Percentiles rank a stretch among this genome's conserved stretches.
These are phyloP conservation scores for Aureobasidium sp. DNA, from an alignment of 2,329 filamentous ascomycete species.

Conservation along the genomic window DNA sequence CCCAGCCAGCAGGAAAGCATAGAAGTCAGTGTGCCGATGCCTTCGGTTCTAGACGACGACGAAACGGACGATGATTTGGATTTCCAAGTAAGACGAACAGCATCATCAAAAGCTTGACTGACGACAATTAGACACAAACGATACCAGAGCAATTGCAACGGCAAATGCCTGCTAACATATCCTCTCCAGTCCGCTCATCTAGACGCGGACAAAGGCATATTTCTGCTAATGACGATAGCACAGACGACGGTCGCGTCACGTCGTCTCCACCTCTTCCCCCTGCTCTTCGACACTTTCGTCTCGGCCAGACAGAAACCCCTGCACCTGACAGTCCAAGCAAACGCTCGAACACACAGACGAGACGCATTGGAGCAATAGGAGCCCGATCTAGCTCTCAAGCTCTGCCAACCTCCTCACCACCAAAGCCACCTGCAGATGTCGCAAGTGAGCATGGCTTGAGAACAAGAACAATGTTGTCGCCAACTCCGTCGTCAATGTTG, in stretches of 20 bases:
- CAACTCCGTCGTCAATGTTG: background rate
- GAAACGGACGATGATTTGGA: slow-evolving; percentile 13
- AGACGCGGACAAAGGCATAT: background rate
- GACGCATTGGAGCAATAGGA: slow-evolving; percentile 3
- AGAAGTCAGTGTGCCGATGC: slow-evolving; percentile 1
- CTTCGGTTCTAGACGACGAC: background rate
- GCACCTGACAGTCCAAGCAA: slow-evolving; percentile 3
- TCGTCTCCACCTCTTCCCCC: slow-evolving; percentile 4
- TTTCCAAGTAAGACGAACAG: background rate
- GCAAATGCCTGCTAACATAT: slow-evolving; percentile 9
- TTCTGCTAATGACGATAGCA: background rate
- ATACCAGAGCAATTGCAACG: slow-evolving; percentile 10
- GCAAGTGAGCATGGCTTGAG: background rate
- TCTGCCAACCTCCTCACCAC: background rate
- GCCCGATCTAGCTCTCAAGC: slow-evolving; percentile 9
- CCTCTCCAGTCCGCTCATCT: background rate
- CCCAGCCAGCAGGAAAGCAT: background rate
- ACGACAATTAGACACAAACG: background rate
- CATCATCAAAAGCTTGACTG: background rate
- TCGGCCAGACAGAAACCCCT: background rate
- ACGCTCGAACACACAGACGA: background rate
- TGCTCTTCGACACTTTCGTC: background rate
- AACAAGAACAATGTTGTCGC: background rate
- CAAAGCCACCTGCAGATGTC: background rate
- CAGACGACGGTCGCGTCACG: background rate